Conservation (phyloP, 306 rosid species). For the Cucurbita moschata region DNA sequence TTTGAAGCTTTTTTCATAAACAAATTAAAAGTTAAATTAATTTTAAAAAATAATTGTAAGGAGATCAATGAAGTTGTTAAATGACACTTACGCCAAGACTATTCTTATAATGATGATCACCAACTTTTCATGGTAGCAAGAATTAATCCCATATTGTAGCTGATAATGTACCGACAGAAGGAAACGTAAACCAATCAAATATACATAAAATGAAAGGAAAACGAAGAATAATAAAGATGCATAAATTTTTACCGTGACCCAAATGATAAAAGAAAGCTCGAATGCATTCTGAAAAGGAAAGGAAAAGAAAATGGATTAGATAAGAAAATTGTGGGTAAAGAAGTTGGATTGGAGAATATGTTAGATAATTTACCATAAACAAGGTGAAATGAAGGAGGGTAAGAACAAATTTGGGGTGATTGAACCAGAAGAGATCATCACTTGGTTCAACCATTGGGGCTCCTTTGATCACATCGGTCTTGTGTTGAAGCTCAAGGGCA, state of each 20-base stretch:
- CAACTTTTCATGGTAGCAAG: conserved; percentile 39
- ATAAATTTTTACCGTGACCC: conserved; percentile 35
- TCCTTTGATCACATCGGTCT: conserved; percentile 27
- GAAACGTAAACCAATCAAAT: not conserved
- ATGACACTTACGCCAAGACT: conserved; percentile 34
- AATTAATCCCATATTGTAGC: conserved; percentile 36
- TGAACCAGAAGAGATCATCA: conserved; percentile 47
- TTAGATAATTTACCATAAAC: conserved; percentile 22
- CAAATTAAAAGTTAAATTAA: no score
- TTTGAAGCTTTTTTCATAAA: not conserved
- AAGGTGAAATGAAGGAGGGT: conserved; percentile 33
- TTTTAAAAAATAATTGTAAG: not conserved
- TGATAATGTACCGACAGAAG: not conserved
- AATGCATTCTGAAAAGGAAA: conserved; percentile 33
- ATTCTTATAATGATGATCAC: conserved; percentile 20
- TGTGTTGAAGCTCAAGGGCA: conserved; percentile 25
- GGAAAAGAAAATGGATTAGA: not conserved
- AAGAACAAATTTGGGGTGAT: conserved; percentile 30
- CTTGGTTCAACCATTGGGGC: conserved; percentile 40
- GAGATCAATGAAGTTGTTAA: not conserved
- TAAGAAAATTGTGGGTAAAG: not conserved
- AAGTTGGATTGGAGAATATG: not conserved
- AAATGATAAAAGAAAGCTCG: conserved; percentile 39
- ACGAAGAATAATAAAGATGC: not conserved
- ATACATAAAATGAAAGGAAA: not conserved